Evolutionary conservation across 108 stramenopile genomes (phyloP).

Genomic region (Skeletonema tropicum): DNA sequence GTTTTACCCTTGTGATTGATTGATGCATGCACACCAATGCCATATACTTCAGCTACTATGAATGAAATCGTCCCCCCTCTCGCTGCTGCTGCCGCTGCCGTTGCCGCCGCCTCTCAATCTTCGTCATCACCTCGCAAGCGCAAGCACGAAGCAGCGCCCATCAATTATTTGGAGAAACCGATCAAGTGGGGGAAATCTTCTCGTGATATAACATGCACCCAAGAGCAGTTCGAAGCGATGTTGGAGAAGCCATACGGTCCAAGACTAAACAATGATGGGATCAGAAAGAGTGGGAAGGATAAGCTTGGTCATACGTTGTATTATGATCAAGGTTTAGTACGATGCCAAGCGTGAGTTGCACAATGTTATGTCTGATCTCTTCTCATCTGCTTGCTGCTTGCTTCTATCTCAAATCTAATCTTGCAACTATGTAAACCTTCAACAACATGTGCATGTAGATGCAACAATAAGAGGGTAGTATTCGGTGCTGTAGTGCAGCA

Average conservation of each 20-base stretch:
- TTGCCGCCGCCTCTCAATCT: neutral
- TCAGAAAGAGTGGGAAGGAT: slow-evolving; percentile 1
- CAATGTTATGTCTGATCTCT: neutral
- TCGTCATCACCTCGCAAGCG: neutral
- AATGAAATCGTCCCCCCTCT: neutral
- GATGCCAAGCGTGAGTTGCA: slow-evolving; percentile 3
- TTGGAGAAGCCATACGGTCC: neutral
- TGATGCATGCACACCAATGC: neutral
- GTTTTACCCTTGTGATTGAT: no score
- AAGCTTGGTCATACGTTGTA: neutral
- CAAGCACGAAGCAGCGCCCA: neutral
- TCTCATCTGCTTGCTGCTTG: neutral
- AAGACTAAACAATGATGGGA: neutral
- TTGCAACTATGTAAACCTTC: neutral
- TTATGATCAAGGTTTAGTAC: neutral
- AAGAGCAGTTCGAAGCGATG: neutral
- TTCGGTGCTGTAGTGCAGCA: neutral
- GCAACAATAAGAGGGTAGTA: slow-evolving; percentile 2
- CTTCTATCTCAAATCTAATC: neutral
- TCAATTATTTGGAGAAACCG: neutral
- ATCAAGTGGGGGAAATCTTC: neutral
- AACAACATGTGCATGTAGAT: neutral
- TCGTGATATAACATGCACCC: neutral
- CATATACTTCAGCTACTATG: neutral
- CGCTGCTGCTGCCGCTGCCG: neutral